These are phyloP conservation scores for Hemerocallis citrina DNA, from an alignment of 106 monocot species.

Conservation along the genomic window DNA sequence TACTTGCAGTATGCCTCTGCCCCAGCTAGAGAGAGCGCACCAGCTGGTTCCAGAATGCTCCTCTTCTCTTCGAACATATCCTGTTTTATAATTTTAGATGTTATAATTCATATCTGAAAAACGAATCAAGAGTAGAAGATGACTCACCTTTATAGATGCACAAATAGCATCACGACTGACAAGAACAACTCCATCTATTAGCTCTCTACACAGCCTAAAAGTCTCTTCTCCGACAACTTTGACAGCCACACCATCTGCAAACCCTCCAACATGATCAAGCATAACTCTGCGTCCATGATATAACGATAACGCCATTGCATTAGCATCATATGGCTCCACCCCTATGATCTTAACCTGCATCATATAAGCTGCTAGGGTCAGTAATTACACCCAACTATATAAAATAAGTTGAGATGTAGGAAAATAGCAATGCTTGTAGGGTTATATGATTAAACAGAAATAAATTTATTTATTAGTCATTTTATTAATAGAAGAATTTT, in stretches of 20 bases:
- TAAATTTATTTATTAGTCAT: too few relatives aligned
- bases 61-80: constrained; percentile 99
- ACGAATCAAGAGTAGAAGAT: neutral
- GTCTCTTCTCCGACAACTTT: constrained; percentile 96
- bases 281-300: constrained; percentile 84
- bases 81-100: constrained; percentile 16
- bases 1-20: constrained; percentile 99
- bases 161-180: constrained; percentile 98
- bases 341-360: constrained; percentile 89
- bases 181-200: constrained; percentile 93
- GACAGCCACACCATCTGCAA: constrained; percentile 99
- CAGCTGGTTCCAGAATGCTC: constrained; percentile 95
- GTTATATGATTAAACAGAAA: too few relatives aligned
- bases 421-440: too few relatives aligned
- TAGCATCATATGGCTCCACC: constrained; percentile 94
- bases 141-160: constrained; percentile 92
- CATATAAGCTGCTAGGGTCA: neutral
- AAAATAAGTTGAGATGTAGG: neutral
- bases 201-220: constrained; percentile 71
- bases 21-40: constrained; percentile 91
- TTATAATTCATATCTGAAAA: neutral
- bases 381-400: neutral
- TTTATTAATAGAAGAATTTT: too few relatives aligned
- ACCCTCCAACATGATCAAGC: constrained; percentile 94
- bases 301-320: constrained; percentile 95